Evolutionary conservation across 768 basidiomycete genomes (phyloP).

Genomic region (Boletus patriciae): DNA sequence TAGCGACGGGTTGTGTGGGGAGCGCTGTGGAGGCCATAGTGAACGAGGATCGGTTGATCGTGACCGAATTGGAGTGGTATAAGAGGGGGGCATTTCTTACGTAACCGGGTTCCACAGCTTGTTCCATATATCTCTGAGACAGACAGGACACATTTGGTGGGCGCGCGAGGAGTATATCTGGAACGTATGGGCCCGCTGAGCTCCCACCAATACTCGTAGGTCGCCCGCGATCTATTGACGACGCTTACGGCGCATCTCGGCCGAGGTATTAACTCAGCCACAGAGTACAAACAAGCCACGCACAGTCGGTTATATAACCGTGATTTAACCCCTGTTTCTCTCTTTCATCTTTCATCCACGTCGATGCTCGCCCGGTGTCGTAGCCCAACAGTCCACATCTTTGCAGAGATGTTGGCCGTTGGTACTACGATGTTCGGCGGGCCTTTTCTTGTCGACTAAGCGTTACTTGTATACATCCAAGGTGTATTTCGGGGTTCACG

Average conservation of each 20-base stretch:
- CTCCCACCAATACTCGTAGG: neutral
- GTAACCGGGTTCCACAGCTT: slow-evolving; percentile 6
- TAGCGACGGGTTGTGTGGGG: slow-evolving; percentile 7
- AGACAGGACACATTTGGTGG: neutral
- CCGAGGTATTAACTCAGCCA: neutral
- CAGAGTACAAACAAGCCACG: slow-evolving; percentile 9
- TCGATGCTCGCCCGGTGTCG: slow-evolving; percentile 6
- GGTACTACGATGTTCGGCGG: slow-evolving; percentile 12
- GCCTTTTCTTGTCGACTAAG: neutral
- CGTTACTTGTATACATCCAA: neutral
- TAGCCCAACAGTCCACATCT: slow-evolving; percentile 24
- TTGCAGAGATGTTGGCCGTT: slow-evolving; percentile 2
- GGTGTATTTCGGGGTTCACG: too few species aligned
- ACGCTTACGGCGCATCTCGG: neutral
- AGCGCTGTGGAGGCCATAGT: slow-evolving; percentile 19
- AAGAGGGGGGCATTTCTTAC: slow-evolving; percentile 12
- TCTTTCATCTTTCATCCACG: neutral
- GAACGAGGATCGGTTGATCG: neutral
- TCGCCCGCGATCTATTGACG: neutral
- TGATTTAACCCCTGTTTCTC: neutral
- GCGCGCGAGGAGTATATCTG: neutral
- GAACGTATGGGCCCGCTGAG: neutral
- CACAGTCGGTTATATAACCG: neutral
- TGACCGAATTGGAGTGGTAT: slow-evolving; percentile 4
- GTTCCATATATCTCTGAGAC: neutral